Percentiles rank a stretch among this genome's conserved stretches.
Evolutionary conservation across 495 filamentous ascomycete genomes (phyloP).

Genomic region (Aspergillus conjunctus): DNA sequence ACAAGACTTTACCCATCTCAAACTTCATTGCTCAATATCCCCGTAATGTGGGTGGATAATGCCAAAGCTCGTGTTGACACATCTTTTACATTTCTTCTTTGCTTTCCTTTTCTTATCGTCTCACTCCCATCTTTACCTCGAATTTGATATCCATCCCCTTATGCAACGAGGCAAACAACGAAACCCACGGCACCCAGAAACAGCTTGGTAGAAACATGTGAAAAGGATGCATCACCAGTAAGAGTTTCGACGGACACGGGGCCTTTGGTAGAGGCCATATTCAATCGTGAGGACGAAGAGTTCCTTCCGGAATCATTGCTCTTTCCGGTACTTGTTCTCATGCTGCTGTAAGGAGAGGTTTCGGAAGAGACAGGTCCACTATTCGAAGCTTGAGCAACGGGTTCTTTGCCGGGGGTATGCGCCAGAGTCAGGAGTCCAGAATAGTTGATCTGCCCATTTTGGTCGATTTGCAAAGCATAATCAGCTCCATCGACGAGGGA

Average conservation of each 20-base stretch:
- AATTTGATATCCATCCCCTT: background rate
- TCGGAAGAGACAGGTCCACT: conserved; percentile 13
- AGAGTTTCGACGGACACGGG: conserved; percentile 16
- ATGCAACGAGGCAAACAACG: conserved; percentile 20
- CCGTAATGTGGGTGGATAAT: too few relatives aligned
- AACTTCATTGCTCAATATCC: too few relatives aligned
- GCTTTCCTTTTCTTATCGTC: background rate
- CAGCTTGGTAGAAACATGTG: conserved; percentile 14
- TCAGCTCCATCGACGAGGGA: conserved; percentile 39
- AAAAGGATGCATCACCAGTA: conserved; percentile 20
- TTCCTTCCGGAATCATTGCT: conserved; percentile 14
- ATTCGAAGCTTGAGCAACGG: background rate
- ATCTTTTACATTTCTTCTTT: background rate
- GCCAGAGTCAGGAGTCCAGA: conserved; percentile 40
- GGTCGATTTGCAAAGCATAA: conserved; percentile 52
- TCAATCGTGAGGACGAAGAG: conserved; percentile 11
- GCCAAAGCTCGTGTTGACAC: background rate
- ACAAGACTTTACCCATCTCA: background rate
- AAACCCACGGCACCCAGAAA: conserved; percentile 17
- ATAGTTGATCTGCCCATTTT: conserved; percentile 47
- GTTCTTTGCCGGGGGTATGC: conserved; percentile 14
- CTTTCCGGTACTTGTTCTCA: conserved; percentile 23
- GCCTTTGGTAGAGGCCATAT: conserved; percentile 21
- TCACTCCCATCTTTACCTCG: background rate
- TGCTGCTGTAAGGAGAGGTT: conserved; percentile 20